Percentiles rank a stretch among this genome's conserved stretches.
Evolutionary conservation across 305 asterid species (phyloP).

Genomic region (Fraxinus ornus): DNA sequence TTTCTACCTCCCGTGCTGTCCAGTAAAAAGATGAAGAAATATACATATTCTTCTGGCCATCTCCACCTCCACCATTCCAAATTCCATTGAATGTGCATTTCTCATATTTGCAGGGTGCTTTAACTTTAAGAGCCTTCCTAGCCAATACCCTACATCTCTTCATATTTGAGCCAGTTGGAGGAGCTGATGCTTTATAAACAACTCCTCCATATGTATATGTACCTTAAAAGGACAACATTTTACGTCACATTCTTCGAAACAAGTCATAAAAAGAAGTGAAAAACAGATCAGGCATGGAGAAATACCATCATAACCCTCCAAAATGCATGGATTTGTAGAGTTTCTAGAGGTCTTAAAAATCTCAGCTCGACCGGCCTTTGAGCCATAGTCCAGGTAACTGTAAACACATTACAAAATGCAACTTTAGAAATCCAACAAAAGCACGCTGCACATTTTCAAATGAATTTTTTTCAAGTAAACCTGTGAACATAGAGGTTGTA

Average conservation of each 20-base stretch:
- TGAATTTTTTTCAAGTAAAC: neutral
- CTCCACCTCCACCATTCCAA: constrained; percentile 69
- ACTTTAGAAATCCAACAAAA: neutral
- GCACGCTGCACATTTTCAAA: neutral
- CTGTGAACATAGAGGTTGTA: constrained; percentile 1
- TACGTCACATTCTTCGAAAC: neutral
- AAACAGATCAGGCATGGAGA: neutral
- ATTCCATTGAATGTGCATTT: constrained; percentile 60
- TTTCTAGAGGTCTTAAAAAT: neutral
- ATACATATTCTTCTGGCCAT: constrained; percentile 46
- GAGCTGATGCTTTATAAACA: constrained; percentile 26
- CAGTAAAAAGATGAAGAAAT: constrained; percentile 55
- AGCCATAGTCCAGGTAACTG: neutral
- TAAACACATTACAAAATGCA: neutral
- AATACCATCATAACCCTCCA: constrained; percentile 10
- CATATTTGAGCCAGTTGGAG: constrained; percentile 22
- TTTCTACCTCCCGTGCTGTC: constrained; percentile 50
- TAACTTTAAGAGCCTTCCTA: constrained; percentile 35
- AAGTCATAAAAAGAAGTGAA: neutral
- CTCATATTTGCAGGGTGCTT: constrained; percentile 39
- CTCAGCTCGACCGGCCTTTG: constrained; percentile 16
- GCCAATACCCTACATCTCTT: constrained; percentile 34
- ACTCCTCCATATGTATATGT: constrained; percentile 26
- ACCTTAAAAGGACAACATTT: constrained; percentile 11
- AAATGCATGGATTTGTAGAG: constrained; percentile 21